Base-by-base conservation (phyloP, 768 basidiomycete genomes). In the Coprinopsis sp. region DNA sequence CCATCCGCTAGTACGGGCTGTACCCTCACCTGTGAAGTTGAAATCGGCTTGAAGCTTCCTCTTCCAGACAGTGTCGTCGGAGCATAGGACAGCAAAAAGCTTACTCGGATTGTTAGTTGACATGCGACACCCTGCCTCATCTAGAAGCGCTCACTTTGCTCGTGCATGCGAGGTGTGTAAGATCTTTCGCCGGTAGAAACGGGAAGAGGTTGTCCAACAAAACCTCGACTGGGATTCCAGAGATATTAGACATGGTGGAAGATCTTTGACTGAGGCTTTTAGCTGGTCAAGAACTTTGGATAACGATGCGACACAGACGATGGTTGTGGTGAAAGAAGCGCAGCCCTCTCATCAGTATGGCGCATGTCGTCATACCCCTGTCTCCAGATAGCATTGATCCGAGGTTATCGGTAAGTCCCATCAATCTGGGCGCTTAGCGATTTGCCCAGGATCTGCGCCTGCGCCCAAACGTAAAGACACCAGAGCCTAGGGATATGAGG, bases 61-160 rank as follows among this genome's bases (percentile, higher is more conserved):
- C 59, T 81, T 82, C 91, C 91, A 94, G 49, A 91, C 73, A 0
- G 80, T 81, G 47, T 90, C 85, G 58, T 92, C 89, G 11, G 74
- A 68, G 57, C 76, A 78, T 21, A 86, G 55, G 11, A 63, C 51
- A 37, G 78, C 72, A 57, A 91, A 87, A 60, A 75, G 74, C 72
- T 74, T 56, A 39, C 36, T 25, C 37, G 23, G 38, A n/a, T n/a
- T 25, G 16, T 25, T 38, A 27, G 46, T 46, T 25, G 6, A 24
- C n/a, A 23, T 45, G n/a, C n/a, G n/a, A n/a, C n/a, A n/a, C n/a
- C n/a, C n/a, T n/a, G n/a, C n/a, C n/a, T n/a, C n/a, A n/a, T 48
- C 31, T 25, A 38, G n/a, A 8, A 18, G 22, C 8, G 31, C 58
- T 11, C 47, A 73, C 77, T 53, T 74, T 82, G 64, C 74, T 83